A percentile compares a stretch with the other conserved stretches of the same genome.
These are phyloP conservation scores for Aureobasidium musti DNA, from an alignment of 2,329 filamentous ascomycete genomes.

Conservation along the genomic window DNA sequence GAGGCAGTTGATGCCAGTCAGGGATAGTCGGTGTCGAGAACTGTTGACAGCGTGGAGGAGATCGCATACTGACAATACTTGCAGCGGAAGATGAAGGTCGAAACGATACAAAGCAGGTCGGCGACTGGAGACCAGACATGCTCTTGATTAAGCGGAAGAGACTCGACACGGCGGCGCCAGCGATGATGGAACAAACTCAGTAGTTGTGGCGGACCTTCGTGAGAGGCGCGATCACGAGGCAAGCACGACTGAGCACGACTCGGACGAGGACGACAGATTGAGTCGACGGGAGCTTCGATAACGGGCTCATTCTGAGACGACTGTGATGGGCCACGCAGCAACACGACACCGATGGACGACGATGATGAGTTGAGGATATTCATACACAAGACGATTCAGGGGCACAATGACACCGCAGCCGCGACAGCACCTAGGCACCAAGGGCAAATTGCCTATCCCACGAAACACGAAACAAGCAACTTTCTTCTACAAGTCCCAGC, in stretches of 20 bases:
- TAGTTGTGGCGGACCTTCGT: too few relatives aligned
- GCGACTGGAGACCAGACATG: too few relatives aligned
- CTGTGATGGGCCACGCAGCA: background rate
- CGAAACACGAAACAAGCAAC: background rate
- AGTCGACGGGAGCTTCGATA: background rate
- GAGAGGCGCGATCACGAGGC: background rate
- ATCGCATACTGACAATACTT: too few relatives aligned
- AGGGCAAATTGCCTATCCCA: background rate
- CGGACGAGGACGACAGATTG: too few relatives aligned
- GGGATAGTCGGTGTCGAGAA: background rate
- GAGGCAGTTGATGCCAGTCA: background rate
- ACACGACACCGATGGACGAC: background rate
- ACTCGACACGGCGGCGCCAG: background rate
- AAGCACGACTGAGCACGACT: background rate
- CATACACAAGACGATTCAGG: background rate
- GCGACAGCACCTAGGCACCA: background rate
- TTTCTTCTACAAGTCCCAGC: slow-evolving; percentile 13
- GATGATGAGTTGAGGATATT: background rate
- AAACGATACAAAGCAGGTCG: background rate
- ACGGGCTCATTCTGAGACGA: background rate
- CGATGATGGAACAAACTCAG: background rate
- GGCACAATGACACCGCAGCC: background rate
- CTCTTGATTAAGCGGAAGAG: background rate
- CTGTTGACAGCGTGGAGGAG: background rate
- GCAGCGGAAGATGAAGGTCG: background rate